Percentiles rank a stretch among this genome's conserved stretches.
Evolutionary conservation across 306 rosid genomes (phyloP).

Genomic region (Pterocarpus macrocarpus): DNA sequence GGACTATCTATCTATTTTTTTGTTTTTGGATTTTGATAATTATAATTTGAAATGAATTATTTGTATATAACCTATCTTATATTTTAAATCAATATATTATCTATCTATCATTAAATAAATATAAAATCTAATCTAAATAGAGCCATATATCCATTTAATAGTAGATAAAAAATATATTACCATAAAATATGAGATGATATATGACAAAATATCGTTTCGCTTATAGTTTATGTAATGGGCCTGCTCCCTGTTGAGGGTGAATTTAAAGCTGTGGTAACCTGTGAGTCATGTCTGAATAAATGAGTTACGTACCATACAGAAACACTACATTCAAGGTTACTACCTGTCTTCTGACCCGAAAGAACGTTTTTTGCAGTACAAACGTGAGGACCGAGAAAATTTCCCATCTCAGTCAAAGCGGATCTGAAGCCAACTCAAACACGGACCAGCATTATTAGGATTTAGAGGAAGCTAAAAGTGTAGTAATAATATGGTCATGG

Average conservation of each 20-base stretch:
- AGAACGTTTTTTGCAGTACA: conserved; percentile 43
- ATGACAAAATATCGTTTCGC: no score
- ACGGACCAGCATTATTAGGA: conserved; percentile 33
- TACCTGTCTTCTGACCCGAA: conserved; percentile 51
- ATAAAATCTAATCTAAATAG: no score
- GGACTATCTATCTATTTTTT: no score
- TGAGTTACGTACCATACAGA: conserved; percentile 35
- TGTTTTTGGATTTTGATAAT: no score
- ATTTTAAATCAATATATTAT: no score
- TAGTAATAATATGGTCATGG: neutral
- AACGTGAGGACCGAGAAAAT: conserved; percentile 15
- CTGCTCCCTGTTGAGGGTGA: conserved; percentile 1
- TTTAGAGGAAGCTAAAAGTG: conserved; percentile 31
- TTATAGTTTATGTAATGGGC: neutral
- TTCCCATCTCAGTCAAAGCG: conserved; percentile 47
- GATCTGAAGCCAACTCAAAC: conserved; percentile 42
- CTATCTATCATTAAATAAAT: no score
- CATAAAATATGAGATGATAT: no score
- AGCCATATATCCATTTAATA: no score
- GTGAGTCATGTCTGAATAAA: conserved; percentile 33
- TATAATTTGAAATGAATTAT: no score
- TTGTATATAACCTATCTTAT: no score
- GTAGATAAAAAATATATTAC: no score
- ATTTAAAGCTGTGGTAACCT: conserved; percentile 22
- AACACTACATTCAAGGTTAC: conserved; percentile 46